Evolutionary conservation across 2,329 filamentous ascomycete genomes (phyloP).

Genomic region (Macroventuria anomochaeta): DNA sequence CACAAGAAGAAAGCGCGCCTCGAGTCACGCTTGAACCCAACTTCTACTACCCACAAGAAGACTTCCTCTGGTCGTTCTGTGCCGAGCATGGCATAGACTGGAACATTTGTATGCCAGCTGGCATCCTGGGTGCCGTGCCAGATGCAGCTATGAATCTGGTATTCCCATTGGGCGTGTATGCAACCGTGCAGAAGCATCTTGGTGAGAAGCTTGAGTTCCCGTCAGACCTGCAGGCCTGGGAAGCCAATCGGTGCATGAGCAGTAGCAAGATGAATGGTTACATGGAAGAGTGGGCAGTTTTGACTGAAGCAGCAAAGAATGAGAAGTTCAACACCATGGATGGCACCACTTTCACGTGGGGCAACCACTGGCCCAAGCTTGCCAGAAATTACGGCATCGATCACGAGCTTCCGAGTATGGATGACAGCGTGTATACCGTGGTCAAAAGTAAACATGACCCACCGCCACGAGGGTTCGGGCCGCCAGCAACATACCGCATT

Average conservation of each 20-base stretch:
- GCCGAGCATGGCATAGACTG: conserved; percentile 47
- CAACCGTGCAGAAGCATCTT: conserved; percentile 55
- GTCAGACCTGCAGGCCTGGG: conserved; percentile 54
- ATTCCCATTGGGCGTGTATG: conserved; percentile 59
- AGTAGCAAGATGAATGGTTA: conserved; percentile 58
- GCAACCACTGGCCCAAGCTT: conserved; percentile 57
- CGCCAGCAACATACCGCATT: conserved; percentile 48
- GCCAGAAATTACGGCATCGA: conserved; percentile 54
- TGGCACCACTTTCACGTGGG: conserved; percentile 55
- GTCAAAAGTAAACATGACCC: conserved; percentile 36
- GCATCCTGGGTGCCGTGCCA: conserved; percentile 58
- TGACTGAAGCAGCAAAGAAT: conserved; percentile 51
- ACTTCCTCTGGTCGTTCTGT: conserved; percentile 55
- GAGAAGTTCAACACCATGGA: conserved; percentile 60
- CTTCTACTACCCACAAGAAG: conserved; percentile 64
- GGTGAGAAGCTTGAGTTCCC: conserved; percentile 54
- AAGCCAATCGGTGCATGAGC: conserved; percentile 51
- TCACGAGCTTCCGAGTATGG: conserved; percentile 41
- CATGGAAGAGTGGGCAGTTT: conserved; percentile 59
- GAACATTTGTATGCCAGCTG: conserved; percentile 58
- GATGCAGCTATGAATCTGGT: conserved; percentile 60
- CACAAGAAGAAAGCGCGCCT: conserved; percentile 56
- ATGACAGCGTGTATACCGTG: conserved; percentile 18
- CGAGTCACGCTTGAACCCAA: conserved; percentile 55
- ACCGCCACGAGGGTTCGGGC: conserved; percentile 51